Percentiles rank a stretch among this genome's conserved stretches.
Evolutionary conservation across 257 asterid species (phyloP).

Genomic region (Nicotiana tabacum): DNA sequence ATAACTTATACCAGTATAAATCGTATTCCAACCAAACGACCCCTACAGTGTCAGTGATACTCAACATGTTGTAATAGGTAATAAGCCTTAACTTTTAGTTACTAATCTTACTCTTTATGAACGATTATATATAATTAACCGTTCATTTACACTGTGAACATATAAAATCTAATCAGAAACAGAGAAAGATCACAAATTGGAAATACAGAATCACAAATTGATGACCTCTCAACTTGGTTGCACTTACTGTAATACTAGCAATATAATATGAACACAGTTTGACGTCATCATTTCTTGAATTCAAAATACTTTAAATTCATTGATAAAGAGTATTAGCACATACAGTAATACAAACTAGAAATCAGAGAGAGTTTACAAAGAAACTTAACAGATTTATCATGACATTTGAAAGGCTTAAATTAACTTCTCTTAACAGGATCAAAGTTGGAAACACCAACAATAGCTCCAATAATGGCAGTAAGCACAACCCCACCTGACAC

Average conservation of each 20-base stretch:
- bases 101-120: not conserved
- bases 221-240: not conserved
- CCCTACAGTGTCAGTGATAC: no score
- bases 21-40: no score
- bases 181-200: not conserved
- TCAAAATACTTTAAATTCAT: not conserved
- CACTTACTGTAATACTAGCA: not conserved
- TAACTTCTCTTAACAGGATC: slow-evolving; percentile 46
- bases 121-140: no score
- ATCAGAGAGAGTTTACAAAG: not conserved
- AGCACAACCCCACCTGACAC: slow-evolving; percentile 44
- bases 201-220: not conserved
- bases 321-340: not conserved
- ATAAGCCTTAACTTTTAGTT: not conserved
- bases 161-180: not conserved
- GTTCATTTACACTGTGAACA: not conserved
- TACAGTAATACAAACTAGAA: not conserved
- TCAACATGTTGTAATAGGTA: no score
- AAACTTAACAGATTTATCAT: not conserved
- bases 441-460: slow-evolving; percentile 45
- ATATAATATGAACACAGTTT: not conserved
- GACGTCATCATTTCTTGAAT: not conserved
- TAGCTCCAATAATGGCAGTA: slow-evolving; percentile 32
- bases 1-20: no score
- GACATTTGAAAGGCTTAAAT: not conserved